These are phyloP conservation scores for Aureobasidium sp. DNA, from an alignment of 2,329 filamentous ascomycete species.

Conservation along the genomic window DNA sequence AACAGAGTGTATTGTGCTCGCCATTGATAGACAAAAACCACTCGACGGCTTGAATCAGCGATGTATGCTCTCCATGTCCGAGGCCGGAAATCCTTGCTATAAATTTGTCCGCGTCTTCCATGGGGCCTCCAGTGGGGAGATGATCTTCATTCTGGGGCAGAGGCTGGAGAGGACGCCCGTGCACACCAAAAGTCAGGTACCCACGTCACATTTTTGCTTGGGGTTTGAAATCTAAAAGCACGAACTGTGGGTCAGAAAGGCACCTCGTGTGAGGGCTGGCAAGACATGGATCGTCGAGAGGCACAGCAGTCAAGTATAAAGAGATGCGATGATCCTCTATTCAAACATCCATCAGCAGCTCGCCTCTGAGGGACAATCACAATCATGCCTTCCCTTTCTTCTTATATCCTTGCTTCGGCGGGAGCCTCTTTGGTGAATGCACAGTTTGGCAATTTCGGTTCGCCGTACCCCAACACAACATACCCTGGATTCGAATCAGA, in stretches of 20 bases:
- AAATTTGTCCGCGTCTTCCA: not conserved
- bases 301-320: not conserved
- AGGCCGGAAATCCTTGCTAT: not conserved
- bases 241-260: not conserved
- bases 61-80: not conserved
- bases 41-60: not conserved
- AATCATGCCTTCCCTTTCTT: constrained; percentile 8
- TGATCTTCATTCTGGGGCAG: constrained; percentile 8
- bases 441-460: constrained; percentile 15
- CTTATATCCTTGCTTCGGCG: constrained; percentile 11
- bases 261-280: not conserved
- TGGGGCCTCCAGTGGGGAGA: constrained; percentile 11
- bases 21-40: not conserved
- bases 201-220: constrained; percentile 10
- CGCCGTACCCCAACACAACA: constrained; percentile 19
- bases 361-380: not conserved
- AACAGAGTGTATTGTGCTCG: not conserved
- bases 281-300: not conserved
- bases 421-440: constrained; percentile 11
- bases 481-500: constrained; percentile 20
- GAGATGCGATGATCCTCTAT: not conserved
- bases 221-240: not conserved
- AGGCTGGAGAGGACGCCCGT: constrained; percentile 1
- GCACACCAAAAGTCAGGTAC: not conserved
- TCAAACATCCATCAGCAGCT: not conserved